Percentiles rank a stretch among this genome's conserved stretches.
Conservation (phyloP, 2,329 filamentous ascomycete species). For the Claviceps maximensis region DNA sequence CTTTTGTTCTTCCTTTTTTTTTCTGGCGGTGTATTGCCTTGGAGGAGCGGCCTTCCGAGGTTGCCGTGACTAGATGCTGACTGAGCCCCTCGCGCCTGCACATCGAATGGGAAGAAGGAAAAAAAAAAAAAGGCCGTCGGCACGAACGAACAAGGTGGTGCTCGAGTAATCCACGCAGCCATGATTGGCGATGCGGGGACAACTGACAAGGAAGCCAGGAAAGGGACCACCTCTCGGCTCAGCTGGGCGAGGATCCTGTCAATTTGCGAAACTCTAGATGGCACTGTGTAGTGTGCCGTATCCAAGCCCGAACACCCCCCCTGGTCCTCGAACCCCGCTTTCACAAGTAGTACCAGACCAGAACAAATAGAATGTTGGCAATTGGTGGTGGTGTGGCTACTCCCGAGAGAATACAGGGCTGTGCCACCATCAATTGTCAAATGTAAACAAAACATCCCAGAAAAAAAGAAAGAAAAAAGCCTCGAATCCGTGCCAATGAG, state of each 20-base stretch:
- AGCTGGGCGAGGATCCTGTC: neutral
- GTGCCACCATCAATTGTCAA: neutral
- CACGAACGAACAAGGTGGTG: constrained; percentile 3
- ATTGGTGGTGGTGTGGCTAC: neutral
- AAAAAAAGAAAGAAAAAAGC: neutral
- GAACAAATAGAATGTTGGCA: neutral
- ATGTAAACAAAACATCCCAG: too few relatives aligned
- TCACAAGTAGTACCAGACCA: neutral
- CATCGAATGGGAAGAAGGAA: constrained; percentile 1
- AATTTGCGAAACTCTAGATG: neutral
- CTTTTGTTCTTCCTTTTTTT: neutral
- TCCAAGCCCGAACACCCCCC: neutral
- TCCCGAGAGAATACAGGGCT: neutral
- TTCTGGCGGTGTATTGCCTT: too few relatives aligned
- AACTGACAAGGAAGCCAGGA: neutral
- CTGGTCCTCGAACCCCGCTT: neutral
- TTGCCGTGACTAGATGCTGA: neutral
- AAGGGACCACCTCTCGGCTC: neutral
- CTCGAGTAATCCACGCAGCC: constrained; percentile 1
- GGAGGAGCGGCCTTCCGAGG: neutral
- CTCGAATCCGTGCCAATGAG: neutral
- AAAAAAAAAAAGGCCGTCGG: constrained; percentile 1
- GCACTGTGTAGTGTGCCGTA: neutral
- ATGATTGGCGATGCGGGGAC: neutral
- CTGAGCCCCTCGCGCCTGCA: neutral